Percentiles rank a stretch among this genome's conserved stretches.
These are phyloP conservation scores for Akanthomyces uredinophilus DNA, from an alignment of 2,329 filamentous ascomycete genomes.

Conservation along the genomic window DNA sequence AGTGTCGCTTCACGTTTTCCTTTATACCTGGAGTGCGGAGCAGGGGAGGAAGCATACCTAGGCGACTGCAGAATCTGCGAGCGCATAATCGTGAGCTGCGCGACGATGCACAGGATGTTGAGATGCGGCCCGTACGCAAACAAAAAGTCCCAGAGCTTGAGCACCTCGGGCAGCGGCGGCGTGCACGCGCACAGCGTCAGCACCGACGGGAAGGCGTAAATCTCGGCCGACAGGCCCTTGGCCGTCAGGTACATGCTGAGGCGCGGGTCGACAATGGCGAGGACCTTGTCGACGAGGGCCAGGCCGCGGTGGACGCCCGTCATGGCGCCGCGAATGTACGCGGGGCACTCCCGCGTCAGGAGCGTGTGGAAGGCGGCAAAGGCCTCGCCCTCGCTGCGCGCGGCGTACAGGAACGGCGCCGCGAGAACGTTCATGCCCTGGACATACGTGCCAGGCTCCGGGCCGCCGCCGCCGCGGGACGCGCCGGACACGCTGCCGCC, in stretches of 20 bases:
- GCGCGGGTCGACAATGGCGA: slow-evolving; percentile 87
- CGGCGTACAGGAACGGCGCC: slow-evolving; percentile 91
- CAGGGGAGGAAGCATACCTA: slow-evolving; percentile 53
- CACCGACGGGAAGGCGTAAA: slow-evolving; percentile 95
- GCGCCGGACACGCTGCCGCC: slow-evolving; percentile 6
- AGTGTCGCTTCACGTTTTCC: too few relatives aligned
- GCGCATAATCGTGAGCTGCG: slow-evolving; percentile 83
- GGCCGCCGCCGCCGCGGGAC: slow-evolving; percentile 33
- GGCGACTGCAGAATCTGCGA: slow-evolving; percentile 77
- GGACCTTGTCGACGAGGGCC: slow-evolving; percentile 82
- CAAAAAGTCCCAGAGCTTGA: slow-evolving; percentile 93
- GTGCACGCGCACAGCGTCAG: slow-evolving; percentile 94
- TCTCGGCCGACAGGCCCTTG: slow-evolving; percentile 84
- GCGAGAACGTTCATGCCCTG: slow-evolving; percentile 99
- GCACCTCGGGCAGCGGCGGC: slow-evolving; percentile 85
- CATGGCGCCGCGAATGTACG: slow-evolving; percentile 94
- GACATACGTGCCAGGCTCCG: slow-evolving; percentile 80
- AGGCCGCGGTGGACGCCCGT: slow-evolving; percentile 93
- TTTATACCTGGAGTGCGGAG: too few relatives aligned
- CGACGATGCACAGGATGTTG: slow-evolving; percentile 94
- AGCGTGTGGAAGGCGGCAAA: slow-evolving; percentile 87
- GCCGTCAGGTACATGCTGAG: slow-evolving; percentile 77
- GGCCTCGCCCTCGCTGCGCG: slow-evolving; percentile 89
- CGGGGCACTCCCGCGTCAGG: slow-evolving; percentile 81
- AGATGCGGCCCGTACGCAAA: slow-evolving; percentile 94